Evolutionary conservation across 495 filamentous ascomycete genomes (phyloP), one percentile per base, ranked within the genome.

Genomic region (Parathielavia hyrcaniae): DNA sequence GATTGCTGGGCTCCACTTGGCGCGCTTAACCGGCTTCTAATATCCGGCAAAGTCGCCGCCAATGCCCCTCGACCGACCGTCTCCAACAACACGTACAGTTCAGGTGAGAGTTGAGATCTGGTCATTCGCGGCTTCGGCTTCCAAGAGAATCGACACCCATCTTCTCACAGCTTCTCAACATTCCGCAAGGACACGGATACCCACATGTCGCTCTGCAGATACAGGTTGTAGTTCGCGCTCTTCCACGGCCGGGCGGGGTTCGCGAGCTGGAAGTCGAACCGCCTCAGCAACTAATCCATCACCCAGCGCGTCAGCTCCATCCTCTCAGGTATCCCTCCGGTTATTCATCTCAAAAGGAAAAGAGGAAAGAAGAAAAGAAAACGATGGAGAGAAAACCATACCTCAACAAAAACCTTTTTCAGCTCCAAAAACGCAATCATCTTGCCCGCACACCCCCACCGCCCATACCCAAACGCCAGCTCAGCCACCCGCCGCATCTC

Each of bases 331-430:
- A n/a, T 30, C 6, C 6, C 26, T 30, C 3, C 41, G 48, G 20
- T 0, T 38, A 66, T 71, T n/a, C 50, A 81, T 78, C 78, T 84
- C 79, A 34, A 20, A 52, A 12, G n/a, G 36, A 41, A 50, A 17
- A 19, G 35, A 39, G 14, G n/a, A 19, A 36, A 1, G 12, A 53
- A 22, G n/a, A 22, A 30, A 3, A 30, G 26, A 30, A n/a, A n/a
- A n/a, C n/a, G n/a, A n/a, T n/a, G n/a, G 26, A 30, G 26, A 30
- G 26, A n/a, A n/a, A n/a, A 30, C 26, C 41, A 23, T 52, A 79
- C 75, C 76, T 83, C 79, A 5, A 83, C 73, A 49, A 83, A 71
- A 3, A 77, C 61, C 70, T 86, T 86, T 50, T 80, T 79, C 58
- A 84, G 60, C 67, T 84, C 75, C 45, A 79, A 11, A 34, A 67